These are phyloP conservation scores for Solanum neorickii DNA, from an alignment of 257 asterid genomes.

Conservation along the genomic window DNA sequence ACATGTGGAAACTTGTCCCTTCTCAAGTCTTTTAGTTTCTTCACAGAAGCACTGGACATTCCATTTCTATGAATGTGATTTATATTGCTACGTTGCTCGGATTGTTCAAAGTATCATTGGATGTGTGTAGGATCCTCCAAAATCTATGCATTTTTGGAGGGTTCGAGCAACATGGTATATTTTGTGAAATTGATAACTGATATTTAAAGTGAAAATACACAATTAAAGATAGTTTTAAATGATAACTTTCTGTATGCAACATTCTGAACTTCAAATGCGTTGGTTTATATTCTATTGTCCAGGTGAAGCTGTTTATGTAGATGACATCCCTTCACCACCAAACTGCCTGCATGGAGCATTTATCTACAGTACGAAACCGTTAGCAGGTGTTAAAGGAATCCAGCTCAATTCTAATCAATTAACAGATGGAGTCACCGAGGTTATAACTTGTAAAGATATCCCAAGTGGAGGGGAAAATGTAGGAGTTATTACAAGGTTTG, in stretches of 20 bases:
- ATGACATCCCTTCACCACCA: slow-evolving; percentile 68
- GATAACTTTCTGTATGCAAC: not conserved
- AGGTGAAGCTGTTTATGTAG: slow-evolving; percentile 74
- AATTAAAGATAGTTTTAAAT: not conserved
- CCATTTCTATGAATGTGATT: not conserved
- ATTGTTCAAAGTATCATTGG: not conserved
- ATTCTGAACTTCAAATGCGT: not conserved
- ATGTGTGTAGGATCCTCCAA: not conserved
- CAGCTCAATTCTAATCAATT: slow-evolving; percentile 17
- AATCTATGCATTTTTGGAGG: not conserved
- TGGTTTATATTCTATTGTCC: not conserved
- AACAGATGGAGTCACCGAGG: slow-evolving; percentile 19
- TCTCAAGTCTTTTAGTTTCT: not conserved
- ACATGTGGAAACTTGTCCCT: not conserved
- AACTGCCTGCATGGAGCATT: slow-evolving; percentile 56
- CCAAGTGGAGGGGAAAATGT: slow-evolving; percentile 53
- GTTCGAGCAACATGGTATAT: not conserved
- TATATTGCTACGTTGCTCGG: not conserved
- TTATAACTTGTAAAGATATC: slow-evolving; percentile 52
- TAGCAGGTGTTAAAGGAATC: slow-evolving; percentile 39
- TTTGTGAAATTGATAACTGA: not conserved
- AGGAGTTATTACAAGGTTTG: slow-evolving; percentile 27
- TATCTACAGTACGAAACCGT: slow-evolving; percentile 49
- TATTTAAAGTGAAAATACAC: not conserved
- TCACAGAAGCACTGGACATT: not conserved